Percentiles rank a stretch among this genome's conserved stretches.
Evolutionary conservation across 2,329 filamentous ascomycete species (phyloP).

Genomic region (Zymoseptoria brevis): DNA sequence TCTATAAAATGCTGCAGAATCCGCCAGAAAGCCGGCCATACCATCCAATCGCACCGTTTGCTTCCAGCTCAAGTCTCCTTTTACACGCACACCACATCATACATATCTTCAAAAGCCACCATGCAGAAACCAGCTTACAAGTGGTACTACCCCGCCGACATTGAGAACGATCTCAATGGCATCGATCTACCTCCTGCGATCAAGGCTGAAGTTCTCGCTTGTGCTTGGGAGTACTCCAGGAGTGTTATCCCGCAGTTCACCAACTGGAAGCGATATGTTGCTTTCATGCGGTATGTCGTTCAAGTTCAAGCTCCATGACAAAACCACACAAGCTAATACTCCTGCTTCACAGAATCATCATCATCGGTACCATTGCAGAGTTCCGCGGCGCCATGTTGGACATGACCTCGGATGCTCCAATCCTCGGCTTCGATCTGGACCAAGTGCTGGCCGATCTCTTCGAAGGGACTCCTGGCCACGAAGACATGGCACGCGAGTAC

Average conservation of each 20-base stretch:
- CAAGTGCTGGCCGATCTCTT: slow-evolving; percentile 26
- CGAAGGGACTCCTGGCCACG: slow-evolving; percentile 12
- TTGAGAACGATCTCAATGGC: slow-evolving; percentile 9
- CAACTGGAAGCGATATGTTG: slow-evolving; percentile 19
- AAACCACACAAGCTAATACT: neutral
- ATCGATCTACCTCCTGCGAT: slow-evolving; percentile 6
- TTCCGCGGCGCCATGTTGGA: slow-evolving; percentile 7
- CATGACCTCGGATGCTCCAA: slow-evolving; percentile 7
- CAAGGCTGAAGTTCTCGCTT: slow-evolving; percentile 17
- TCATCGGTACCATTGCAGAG: slow-evolving; percentile 2
- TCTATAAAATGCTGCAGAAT: no score
- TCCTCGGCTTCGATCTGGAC: slow-evolving; percentile 12
- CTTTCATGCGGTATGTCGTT: slow-evolving; percentile 12
- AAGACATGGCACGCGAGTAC: slow-evolving; percentile 16
- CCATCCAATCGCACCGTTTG: neutral
- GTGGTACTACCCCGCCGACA: slow-evolving; percentile 11
- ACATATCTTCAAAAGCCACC: neutral
- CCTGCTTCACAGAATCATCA: neutral
- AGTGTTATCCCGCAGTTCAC: slow-evolving; percentile 20
- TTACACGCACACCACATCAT: neutral
- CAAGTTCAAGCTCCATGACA: neutral
- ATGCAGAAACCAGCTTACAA: slow-evolving; percentile 1
- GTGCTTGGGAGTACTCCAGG: slow-evolving; percentile 20
- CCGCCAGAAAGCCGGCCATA: no score
- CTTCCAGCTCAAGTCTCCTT: neutral